Percentiles rank a stretch among this genome's conserved stretches.
phyloP scores from a whole-genome alignment of 257 asterid genomes.

The Craterostigma plantagineum region DNA sequence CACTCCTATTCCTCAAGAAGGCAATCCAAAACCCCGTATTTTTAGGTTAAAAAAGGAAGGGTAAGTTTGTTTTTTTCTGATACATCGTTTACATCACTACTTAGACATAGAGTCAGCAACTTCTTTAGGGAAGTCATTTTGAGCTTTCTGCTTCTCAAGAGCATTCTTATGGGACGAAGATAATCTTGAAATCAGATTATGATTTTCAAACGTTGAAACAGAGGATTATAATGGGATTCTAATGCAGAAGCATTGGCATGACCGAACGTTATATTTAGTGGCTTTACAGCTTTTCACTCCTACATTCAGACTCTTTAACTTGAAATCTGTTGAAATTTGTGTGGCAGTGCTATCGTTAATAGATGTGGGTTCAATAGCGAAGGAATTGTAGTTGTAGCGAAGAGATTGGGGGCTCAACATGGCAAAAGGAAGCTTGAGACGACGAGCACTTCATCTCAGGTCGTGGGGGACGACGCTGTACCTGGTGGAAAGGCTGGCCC shows the following conservation, averaged over 20 bases:
- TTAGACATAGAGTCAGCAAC: not conserved
- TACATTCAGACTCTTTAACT: not conserved
- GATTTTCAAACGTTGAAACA: too few relatives aligned
- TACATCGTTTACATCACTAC: conserved; percentile 9
- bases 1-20: conserved; percentile 94
- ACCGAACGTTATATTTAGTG: too few relatives aligned
- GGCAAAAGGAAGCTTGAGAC: conserved; percentile 94
- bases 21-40: conserved; percentile 95
- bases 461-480: conserved; percentile 54
- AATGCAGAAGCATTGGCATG: too few relatives aligned
- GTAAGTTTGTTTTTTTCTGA: conserved; percentile 12
- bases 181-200: too few relatives aligned
- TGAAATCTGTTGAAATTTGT: conserved; percentile 10
- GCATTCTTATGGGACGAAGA: too few relatives aligned
- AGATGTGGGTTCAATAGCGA: conserved; percentile 98
- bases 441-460: conserved; percentile 45
- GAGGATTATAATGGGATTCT: not conserved
- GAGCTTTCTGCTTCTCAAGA: too few relatives aligned
- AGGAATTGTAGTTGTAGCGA: conserved; percentile 95
- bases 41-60: conserved; percentile 70
- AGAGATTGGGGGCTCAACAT: conserved; percentile 88
- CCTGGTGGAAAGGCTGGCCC: conserved; percentile 98
- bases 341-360: conserved; percentile 82
- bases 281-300: too few relatives aligned
- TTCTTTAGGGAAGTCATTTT: not conserved